Base-by-base conservation (phyloP, 257 asterid genomes). In the Primulina eburnea region DNA sequence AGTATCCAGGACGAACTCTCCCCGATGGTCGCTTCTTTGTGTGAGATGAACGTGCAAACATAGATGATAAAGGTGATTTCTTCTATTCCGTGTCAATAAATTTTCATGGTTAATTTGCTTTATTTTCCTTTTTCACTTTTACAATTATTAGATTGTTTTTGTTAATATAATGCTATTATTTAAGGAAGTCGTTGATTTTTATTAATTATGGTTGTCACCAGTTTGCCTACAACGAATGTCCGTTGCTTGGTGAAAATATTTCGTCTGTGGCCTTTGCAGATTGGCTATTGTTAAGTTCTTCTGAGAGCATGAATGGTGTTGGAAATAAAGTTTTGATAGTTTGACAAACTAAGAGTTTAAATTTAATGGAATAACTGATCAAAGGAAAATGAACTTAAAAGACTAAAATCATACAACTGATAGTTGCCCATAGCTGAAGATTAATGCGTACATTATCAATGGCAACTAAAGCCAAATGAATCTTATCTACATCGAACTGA, bases 1-100 rank as follows among this genome's bases (percentile, higher is more conserved):
- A 85, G 82, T 77, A 84, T 83, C 88, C 85, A 70, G 95, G 90
- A 64, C 95, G 84, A 74, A 78, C 97, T 64, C 82, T 83, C 75
- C 83, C 95, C 86, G 90, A 81, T 21, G 82, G 83, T 72, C 89
- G 75, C 76, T 87, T 81, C 86, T 81, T 81, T 70, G 95, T 88
- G 97, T 86, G 95, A 90, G 83, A 73, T 79, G 82, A 79, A 74
- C 71, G 67, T 69, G 60, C 67, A 70, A 79, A 68, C 26, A 24
- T 24, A 24, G 26, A 24, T 24, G 26, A 24, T 24, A 24, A 71
- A 81, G 75, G 83, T 76, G 76, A 35, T 68, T 38, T 26, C 56
- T 57, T 10, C 21, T 72, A 29, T 60, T 50, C 63, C 16, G 52
- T 40, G 8, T 8, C 29, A 11, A 5, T 24, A 12, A 0, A 43